These are phyloP conservation scores for Russula vinacea DNA, from an alignment of 768 basidiomycete species.

Conservation along the genomic window DNA sequence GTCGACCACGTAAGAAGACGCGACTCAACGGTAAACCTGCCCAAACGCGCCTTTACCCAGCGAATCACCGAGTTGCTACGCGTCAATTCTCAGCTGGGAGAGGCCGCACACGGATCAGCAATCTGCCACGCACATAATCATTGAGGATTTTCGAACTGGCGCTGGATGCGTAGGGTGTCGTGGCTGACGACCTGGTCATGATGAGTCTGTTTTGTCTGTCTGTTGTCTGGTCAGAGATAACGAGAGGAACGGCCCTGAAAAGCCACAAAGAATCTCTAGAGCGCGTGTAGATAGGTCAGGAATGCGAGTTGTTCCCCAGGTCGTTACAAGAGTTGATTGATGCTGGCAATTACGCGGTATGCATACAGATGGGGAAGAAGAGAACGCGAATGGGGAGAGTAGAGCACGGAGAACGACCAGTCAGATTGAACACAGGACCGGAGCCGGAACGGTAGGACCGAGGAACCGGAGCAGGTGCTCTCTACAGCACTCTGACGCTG, in stretches of 20 bases:
- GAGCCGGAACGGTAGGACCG: not conserved
- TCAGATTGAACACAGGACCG: not conserved
- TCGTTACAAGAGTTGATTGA: not conserved
- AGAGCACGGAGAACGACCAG: not conserved
- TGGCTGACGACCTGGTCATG: constrained; percentile 21
- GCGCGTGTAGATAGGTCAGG: not conserved
- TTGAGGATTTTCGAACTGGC: constrained; percentile 28
- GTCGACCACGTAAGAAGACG: not conserved
- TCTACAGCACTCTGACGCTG: not conserved
- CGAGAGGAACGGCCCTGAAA: not conserved
- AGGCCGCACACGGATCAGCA: too few relatives aligned
- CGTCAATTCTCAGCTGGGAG: not conserved
- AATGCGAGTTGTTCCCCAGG: not conserved
- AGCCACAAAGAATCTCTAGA: not conserved
- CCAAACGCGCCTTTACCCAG: constrained; percentile 96
- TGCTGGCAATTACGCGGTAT: not conserved
- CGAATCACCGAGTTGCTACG: constrained; percentile 90
- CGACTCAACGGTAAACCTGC: constrained; percentile 86
- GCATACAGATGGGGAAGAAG: not conserved
- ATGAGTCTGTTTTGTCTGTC: not conserved
- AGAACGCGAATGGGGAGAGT: not conserved
- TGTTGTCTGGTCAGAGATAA: not conserved
- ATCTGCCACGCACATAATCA: constrained; percentile 24
- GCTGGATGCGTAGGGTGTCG: constrained; percentile 20
- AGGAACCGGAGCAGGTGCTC: not conserved